Percentiles rank a stretch among this genome's conserved stretches.
Conservation (phyloP, 75 land plant species). For the Chamaecyparis obtusa region DNA sequence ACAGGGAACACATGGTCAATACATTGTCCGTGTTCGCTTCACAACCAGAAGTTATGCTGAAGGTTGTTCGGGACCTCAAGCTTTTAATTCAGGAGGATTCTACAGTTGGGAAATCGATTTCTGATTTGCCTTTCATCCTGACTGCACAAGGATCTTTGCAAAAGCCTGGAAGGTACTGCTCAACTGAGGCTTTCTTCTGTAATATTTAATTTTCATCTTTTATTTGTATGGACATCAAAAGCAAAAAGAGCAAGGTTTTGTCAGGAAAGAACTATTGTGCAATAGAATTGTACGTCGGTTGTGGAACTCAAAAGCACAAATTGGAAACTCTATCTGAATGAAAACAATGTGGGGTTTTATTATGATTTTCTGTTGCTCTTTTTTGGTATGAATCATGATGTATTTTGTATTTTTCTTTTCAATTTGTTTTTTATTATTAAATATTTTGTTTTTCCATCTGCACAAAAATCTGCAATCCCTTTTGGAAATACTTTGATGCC, state of each 20-base stretch:
- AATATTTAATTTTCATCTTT: background rate
- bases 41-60: conserved; percentile 34
- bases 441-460: background rate
- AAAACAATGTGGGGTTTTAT: background rate
- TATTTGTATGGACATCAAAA: conserved; percentile 1
- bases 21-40: conserved; percentile 40
- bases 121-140: conserved; percentile 65
- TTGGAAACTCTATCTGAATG: background rate
- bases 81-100: conserved; percentile 46
- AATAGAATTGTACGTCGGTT: background rate
- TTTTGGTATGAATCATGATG: background rate
- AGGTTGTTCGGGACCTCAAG: conserved; percentile 57
- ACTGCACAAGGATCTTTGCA: conserved; percentile 65
- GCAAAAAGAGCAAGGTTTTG: no score
- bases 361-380: background rate
- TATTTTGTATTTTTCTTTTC: background rate
- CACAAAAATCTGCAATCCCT: background rate
- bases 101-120: conserved; percentile 36
- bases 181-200: background rate
- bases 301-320: background rate
- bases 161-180: conserved; percentile 62
- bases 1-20: conserved; percentile 53
- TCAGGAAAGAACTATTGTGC: background rate
- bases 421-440: background rate
- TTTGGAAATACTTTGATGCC: background rate